Evolutionary conservation across 2,329 filamentous ascomycete species (phyloP), one percentile per base, ranked within the genome.

Genomic region (Fusarium agapanthi): DNA sequence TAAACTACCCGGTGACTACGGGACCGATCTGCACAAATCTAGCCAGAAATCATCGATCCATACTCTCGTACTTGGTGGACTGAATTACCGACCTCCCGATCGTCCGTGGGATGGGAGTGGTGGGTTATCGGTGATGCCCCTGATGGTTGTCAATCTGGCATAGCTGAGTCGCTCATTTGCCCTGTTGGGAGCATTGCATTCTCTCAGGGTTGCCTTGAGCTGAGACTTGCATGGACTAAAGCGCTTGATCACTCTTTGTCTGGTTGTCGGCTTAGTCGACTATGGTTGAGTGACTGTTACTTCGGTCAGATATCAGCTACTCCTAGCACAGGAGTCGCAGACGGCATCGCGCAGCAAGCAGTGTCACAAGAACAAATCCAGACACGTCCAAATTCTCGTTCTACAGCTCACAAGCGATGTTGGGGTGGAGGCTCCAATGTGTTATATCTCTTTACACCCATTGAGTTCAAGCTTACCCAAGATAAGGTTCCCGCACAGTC

Each of bases 21-120:
- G 41, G 48, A 38, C 34, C 35, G 71, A 74, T 74, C 71, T 56
- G 34, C 72, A 63, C 7, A 20, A n/a, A 8, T 10, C 20, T n/a
- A n/a, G n/a, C n/a, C n/a, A n/a, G n/a, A n/a, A n/a, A n/a, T n/a
- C n/a, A n/a, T n/a, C n/a, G n/a, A n/a, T n/a, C n/a, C n/a, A n/a
- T n/a, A n/a, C n/a, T n/a, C n/a, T n/a, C n/a, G n/a, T n/a, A n/a
- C n/a, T n/a, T n/a, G n/a, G n/a, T n/a, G n/a, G n/a, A 16, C 37
- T 34, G 56, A 48, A 35, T 18, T 32, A 24, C 45, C 61, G 47
- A 45, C 53, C 34, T 53, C n/a, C 18, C 48, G 45, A 50, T 50
- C 55, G 45, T 50, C 64, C 34, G 55, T 55, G 43, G 34, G 15
- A 32, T 28, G 8, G 4, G 1, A 44, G 26, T 20, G 28, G 32